Conservation (phyloP, 2,329 filamentous ascomycete genomes). For the Corinectria fuckeliana region DNA sequence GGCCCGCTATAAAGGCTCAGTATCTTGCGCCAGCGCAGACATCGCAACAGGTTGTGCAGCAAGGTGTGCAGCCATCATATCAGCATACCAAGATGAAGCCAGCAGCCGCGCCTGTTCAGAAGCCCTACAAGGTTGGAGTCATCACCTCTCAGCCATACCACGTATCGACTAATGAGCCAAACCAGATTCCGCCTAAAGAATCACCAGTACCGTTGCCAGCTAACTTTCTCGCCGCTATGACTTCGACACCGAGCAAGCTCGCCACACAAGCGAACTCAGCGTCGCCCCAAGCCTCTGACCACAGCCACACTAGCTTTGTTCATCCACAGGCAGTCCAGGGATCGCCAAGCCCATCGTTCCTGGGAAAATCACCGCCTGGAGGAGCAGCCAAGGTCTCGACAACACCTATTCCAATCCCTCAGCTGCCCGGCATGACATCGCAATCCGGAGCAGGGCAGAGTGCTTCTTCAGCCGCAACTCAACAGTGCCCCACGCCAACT, state of each 20-base stretch:
- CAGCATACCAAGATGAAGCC: slow-evolving; percentile 35
- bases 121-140: slow-evolving; percentile 44
- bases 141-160: slow-evolving; percentile 32
- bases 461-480: background rate
- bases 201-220: slow-evolving; percentile 54
- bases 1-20: slow-evolving; percentile 30
- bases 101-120: slow-evolving; percentile 26
- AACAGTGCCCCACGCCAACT: background rate
- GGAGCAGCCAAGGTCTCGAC: slow-evolving; percentile 28
- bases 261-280: slow-evolving; percentile 23
- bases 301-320: slow-evolving; percentile 1
- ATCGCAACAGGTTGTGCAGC: slow-evolving; percentile 12
- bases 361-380: slow-evolving; percentile 5
- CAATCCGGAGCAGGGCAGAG: background rate
- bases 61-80: background rate
- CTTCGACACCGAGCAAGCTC: slow-evolving; percentile 35
- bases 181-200: slow-evolving; percentile 47
- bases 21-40: slow-evolving; percentile 19
- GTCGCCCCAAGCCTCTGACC: slow-evolving; percentile 18
- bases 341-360: slow-evolving; percentile 17
- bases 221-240: slow-evolving; percentile 51
- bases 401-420: slow-evolving; percentile 44
- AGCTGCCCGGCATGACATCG: slow-evolving; percentile 25
- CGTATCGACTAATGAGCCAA: slow-evolving; percentile 40
- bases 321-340: slow-evolving; percentile 12